Conservation (phyloP, 73 alveolate genomes). For the Tetrahymena borealis region DNA sequence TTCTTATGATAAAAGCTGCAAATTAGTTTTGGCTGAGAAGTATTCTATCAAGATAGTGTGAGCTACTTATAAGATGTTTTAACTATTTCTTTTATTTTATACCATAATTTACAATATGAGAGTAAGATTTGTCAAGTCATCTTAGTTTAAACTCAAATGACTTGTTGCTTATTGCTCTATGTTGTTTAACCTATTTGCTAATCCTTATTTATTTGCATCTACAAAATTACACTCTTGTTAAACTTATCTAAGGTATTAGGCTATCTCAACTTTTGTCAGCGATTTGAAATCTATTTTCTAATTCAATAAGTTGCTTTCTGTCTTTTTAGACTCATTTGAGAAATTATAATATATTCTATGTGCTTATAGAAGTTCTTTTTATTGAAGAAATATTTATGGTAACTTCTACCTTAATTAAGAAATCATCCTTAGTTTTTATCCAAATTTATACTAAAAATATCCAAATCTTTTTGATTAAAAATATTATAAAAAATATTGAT, state of each 20-base stretch:
- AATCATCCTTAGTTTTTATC: no score
- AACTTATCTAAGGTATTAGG: neutral
- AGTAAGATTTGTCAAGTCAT: neutral
- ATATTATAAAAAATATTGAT: no score
- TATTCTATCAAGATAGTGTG: neutral
- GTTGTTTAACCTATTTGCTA: neutral
- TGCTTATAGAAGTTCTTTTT: no score
- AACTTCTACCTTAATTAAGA: neutral
- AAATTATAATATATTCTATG: neutral
- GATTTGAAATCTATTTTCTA: neutral
- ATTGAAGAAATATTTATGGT: neutral
- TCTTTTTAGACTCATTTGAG: neutral
- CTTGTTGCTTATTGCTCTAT: neutral
- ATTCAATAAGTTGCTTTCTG: neutral
- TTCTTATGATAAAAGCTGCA: neutral
- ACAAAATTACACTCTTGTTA: neutral
- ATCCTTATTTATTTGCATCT: neutral
- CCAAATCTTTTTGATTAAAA: neutral
- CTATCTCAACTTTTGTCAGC: neutral
- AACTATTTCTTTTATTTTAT: neutral
- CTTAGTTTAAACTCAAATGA: neutral
- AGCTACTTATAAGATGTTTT: neutral
- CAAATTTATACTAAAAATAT: neutral
- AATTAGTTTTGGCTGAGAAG: neutral
- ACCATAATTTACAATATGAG: neutral